A percentile compares a stretch with the other conserved stretches of the same genome.
phyloP scores from a whole-genome alignment of 805 yeast species.

The Saturnispora besseyi region DNA sequence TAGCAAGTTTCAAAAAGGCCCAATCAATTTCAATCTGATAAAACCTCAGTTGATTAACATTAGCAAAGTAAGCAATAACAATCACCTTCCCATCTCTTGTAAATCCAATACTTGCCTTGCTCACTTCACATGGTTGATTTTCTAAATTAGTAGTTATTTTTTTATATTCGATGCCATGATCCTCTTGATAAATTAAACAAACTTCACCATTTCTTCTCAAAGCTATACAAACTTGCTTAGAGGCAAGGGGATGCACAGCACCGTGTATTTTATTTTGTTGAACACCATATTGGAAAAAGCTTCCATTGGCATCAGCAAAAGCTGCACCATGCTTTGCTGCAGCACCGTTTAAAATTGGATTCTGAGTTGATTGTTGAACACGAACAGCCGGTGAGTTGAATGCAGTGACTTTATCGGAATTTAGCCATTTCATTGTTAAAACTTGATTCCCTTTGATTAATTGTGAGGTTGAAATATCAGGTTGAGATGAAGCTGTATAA shows the following conservation, averaged over 20 bases:
- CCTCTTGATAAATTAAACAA: conserved; percentile 55
- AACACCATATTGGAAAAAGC: conserved; percentile 44
- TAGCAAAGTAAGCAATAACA: conserved; percentile 33
- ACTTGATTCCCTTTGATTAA: conserved; percentile 20
- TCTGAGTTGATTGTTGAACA: conserved; percentile 20
- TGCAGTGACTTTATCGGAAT: conserved; percentile 57
- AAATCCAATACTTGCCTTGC: conserved; percentile 44
- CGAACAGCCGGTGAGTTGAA: conserved; percentile 50
- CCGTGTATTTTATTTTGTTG: conserved; percentile 53
- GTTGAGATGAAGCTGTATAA: conserved; percentile 17
- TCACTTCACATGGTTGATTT: conserved; percentile 21
- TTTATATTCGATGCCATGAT: conserved; percentile 49
- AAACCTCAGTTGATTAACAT: conserved; percentile 31
- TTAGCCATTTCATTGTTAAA: conserved; percentile 63
- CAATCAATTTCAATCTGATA: conserved; percentile 42
- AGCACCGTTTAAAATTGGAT: conserved; percentile 27
- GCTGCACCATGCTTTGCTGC: conserved; percentile 31
- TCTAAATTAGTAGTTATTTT: conserved; percentile 25
- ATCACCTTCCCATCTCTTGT: conserved; percentile 37
- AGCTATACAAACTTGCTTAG: conserved; percentile 64
- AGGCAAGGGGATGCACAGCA: conserved; percentile 55
- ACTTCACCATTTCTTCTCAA: conserved; percentile 56
- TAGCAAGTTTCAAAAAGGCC: conserved; percentile 44
- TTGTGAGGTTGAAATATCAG: conserved; percentile 14
- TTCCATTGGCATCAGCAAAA: conserved; percentile 25